phyloP scores from a whole-genome alignment of 352 stramenopile genomes.

The Pythium dissotocum region DNA sequence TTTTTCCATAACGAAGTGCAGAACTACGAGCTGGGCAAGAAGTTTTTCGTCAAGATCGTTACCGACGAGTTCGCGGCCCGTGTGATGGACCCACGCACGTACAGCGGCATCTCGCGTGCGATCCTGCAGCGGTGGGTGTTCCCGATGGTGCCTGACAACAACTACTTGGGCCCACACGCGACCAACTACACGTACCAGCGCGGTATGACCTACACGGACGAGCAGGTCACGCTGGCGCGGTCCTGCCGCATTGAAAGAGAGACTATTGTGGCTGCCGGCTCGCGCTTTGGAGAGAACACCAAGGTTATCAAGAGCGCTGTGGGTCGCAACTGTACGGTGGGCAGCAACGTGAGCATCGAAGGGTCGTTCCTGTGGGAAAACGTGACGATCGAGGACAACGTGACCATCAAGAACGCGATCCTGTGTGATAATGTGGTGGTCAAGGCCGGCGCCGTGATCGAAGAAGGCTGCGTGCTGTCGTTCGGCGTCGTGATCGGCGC shows the following conservation, averaged over 20 bases:
- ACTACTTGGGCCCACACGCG: slow-evolving; percentile 59
- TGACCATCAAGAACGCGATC: slow-evolving; percentile 73
- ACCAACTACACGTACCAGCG: slow-evolving; percentile 80
- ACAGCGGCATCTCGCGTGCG: slow-evolving; percentile 91
- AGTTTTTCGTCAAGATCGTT: slow-evolving; percentile 95
- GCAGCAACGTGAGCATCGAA: slow-evolving; percentile 65
- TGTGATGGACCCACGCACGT: slow-evolving; percentile 94
- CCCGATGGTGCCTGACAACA: slow-evolving; percentile 94
- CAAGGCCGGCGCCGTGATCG: slow-evolving; percentile 61
- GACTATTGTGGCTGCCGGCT: slow-evolving; percentile 69
- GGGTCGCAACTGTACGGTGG: slow-evolving; percentile 72
- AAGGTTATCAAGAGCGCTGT: slow-evolving; percentile 62
- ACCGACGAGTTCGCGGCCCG: slow-evolving; percentile 92
- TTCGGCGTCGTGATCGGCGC: slow-evolving; percentile 83
- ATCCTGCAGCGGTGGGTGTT: slow-evolving; percentile 96
- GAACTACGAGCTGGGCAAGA: slow-evolving; percentile 97
- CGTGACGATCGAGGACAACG: slow-evolving; percentile 79
- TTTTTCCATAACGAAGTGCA: slow-evolving; percentile 97
- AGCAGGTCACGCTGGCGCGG: slow-evolving; percentile 63
- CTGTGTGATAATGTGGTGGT: slow-evolving; percentile 85
- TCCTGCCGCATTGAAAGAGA: slow-evolving; percentile 65
- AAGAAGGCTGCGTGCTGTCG: slow-evolving; percentile 76
- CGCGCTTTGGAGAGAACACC: slow-evolving; percentile 56
- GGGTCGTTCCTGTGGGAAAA: slow-evolving; percentile 85
- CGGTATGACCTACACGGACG: slow-evolving; percentile 85